Base-by-base conservation (phyloP, 768 basidiomycete species). In the Baorangia bicolor region DNA sequence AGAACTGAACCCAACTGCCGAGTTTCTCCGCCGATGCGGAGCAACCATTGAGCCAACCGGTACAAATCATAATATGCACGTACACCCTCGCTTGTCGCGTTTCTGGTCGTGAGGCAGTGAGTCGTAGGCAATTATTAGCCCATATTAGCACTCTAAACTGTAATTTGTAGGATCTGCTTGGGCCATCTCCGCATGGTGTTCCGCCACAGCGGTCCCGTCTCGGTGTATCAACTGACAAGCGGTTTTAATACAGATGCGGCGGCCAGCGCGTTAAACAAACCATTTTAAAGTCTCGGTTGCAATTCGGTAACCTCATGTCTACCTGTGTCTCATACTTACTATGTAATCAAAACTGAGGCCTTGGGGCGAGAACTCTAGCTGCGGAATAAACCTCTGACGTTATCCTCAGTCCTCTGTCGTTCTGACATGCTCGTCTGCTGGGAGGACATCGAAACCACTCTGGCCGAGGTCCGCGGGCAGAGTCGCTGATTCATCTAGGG, bases 401-500 rank as follows among this genome's bases (percentile, higher is more conserved):
- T 16, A 57, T 49, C 45, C 33, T 58, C 44, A 59, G 35, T 53
- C 53, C 51, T 64, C 60, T 28, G 38, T 45, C 21, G 55, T 55
- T 43, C 68, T 64, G 23, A 73, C 61, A 28, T 70, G 66, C 30
- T 66, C 63, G 49, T 80, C 75, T 50, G 76, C 75, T 16, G 88
- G 88, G 20, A 92, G 76, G 28, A 94, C 90, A 69, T 94, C 93
- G 68, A 80, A 95, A 14, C 94, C 94, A 57, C 85, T 78, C 71
- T 83, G 82, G n/a, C 90, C 90, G 23, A 94, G 77, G 64, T 90
- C 89, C 4, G 82, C 85, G 20, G 94, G 94, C 10, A 94, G 77
- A 12, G 75, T 79, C n/a, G 91, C 90, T 0, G 92, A 93, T 70
- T 93, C 91, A 53, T 93, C 90, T 49, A 93, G 73, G 20, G 55